Base-by-base conservation (phyloP, 805 yeast species). In the Sugiyamaella valdiviana region DNA sequence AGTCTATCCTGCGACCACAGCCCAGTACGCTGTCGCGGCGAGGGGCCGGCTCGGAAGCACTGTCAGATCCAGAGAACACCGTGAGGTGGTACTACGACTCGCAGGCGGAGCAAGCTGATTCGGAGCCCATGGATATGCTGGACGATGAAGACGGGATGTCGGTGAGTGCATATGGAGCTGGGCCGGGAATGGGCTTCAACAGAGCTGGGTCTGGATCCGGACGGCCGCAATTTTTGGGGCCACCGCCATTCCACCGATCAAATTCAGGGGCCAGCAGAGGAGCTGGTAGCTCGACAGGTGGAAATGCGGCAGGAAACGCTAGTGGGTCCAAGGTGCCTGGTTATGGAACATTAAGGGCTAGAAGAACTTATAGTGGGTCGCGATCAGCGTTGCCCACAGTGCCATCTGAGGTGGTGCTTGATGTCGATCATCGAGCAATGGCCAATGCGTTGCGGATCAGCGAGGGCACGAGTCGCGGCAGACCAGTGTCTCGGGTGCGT, bases 41-140 rank as follows among this genome's bases (percentile, higher is more conserved):
- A 24, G 19, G n/a, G 3, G 21, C 21, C 37, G 17, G 24, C 6
- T 37, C 22, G 14, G 19, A 24, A 24, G 42, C 37, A n/a, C 26
- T 42, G 38, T 38, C 37, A 29, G 48, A 45, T 24, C 48, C 48
- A 6, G 48, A 45, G 35, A 43, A 45, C 26, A 20, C 40, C 12
- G 39, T 20, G 2, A 26, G 46, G 26, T 17, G 46, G 15, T 26
- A 43, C n/a, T 35, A 39, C 6, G 43, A 24, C 22, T 24, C 42
- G 12, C 42, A 45, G 26, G 20, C 23, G 12, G 42, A 39, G 14
- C 20, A 16, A 20, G 42, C 48, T 15, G 48, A 38, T 15, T 45
- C 49, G 3, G 44, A 45, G 24, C 43, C 43, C 19, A 45, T 39
- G 16, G 49, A 40, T 12, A 39, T 17, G 6, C 26, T 16, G 16